phyloP scores from a whole-genome alignment of 495 filamentous ascomycete species.

The Aspergillus baeticus region DNA sequence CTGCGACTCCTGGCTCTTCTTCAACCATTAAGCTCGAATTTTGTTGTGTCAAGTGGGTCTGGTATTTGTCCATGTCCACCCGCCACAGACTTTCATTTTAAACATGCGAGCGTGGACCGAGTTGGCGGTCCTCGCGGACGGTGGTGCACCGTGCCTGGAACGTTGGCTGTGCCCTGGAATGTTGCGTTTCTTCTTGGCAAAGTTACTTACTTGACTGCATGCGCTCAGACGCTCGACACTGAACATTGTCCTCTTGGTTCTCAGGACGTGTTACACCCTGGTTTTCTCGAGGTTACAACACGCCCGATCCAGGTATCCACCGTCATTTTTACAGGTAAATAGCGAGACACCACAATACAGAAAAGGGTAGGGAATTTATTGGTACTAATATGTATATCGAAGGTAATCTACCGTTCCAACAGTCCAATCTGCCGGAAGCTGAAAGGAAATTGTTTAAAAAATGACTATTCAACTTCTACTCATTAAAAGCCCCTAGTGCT shows the following conservation, averaged over 20 bases:
- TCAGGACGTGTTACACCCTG: too few species aligned
- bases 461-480: not conserved
- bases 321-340: too few species aligned
- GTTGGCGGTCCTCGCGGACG: too few species aligned
- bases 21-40: not conserved
- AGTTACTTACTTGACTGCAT: slow-evolving; percentile 1
- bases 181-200: not conserved
- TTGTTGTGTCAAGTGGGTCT: not conserved
- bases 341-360: not conserved
- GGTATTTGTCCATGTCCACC: not conserved
- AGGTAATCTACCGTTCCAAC: slow-evolving; percentile 9
- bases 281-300: too few species aligned
- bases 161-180: not conserved
- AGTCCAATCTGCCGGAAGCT: not conserved
- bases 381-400: slow-evolving; percentile 8
- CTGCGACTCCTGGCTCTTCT: too few species aligned
- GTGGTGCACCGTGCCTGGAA: too few species aligned
- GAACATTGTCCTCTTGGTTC: too few species aligned
- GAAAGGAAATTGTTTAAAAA: not conserved
- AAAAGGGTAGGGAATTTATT: not conserved
- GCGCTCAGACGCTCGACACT: not conserved
- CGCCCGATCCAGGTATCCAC: too few species aligned
- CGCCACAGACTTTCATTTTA: not conserved
- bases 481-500: not conserved
- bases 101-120: too few species aligned